Evolutionary conservation across 371 early-diverging fungal species (phyloP).

Genomic region (Rhizomucor miehei): DNA sequence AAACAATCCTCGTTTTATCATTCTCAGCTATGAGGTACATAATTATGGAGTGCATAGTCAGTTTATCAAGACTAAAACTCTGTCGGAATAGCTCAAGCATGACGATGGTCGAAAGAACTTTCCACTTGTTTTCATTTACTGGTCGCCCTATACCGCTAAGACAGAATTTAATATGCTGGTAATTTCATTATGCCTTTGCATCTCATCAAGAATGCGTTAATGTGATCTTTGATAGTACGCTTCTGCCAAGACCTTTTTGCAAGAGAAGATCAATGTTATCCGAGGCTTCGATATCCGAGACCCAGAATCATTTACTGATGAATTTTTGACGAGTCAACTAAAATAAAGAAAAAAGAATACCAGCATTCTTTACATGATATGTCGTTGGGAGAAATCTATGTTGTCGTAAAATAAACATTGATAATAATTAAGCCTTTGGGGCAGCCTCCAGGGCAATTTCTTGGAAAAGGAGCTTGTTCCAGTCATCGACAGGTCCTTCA

Average conservation of each 20-base stretch:
- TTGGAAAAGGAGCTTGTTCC: conserved; percentile 39
- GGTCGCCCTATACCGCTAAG: conserved; percentile 58
- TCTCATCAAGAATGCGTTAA: neutral
- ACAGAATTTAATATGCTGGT: conserved; percentile 61
- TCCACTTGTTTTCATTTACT: conserved; percentile 66
- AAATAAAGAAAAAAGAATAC: conserved; percentile 1
- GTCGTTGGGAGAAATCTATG: neutral
- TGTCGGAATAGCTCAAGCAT: conserved; percentile 39
- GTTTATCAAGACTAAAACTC: neutral
- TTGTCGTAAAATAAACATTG: neutral
- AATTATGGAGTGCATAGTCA: neutral
- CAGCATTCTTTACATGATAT: too few relatives aligned
- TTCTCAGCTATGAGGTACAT: conserved; percentile 62
- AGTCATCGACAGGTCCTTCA: conserved; percentile 43
- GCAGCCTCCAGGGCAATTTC: conserved; percentile 25
- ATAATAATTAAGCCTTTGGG: neutral
- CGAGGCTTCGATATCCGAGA: conserved; percentile 55
- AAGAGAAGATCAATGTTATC: conserved; percentile 42
- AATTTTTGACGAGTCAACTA: conserved; percentile 42
- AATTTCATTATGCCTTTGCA: conserved; percentile 7
- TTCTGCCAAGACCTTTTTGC: conserved; percentile 63
- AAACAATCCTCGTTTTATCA: conserved; percentile 64
- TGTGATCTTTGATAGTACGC: conserved; percentile 47
- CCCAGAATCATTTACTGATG: conserved; percentile 49
- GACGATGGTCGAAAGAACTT: conserved; percentile 65